These are phyloP conservation scores for Penicillium flavigenum DNA, from an alignment of 495 filamentous ascomycete species.

Conservation along the genomic window DNA sequence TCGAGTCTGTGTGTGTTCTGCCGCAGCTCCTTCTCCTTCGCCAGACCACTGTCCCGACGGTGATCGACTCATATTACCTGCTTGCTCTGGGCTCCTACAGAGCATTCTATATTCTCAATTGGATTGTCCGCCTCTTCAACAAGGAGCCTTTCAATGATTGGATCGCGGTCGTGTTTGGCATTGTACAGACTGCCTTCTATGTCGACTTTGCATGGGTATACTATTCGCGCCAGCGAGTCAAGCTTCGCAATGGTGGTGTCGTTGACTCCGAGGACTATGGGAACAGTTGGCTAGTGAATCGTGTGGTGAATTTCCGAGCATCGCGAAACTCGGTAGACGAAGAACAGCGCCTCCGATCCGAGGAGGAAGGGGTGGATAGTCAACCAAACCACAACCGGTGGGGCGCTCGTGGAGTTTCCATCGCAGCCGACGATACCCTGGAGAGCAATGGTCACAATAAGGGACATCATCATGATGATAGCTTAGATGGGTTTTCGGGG, in stretches of 20 bases:
- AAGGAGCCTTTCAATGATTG: conserved; percentile 61
- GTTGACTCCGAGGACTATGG: conserved; percentile 91
- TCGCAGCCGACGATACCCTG: conserved; percentile 75
- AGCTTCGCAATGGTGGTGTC: conserved; percentile 84
- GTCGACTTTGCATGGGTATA: conserved; percentile 98
- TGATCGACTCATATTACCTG: conserved; percentile 94
- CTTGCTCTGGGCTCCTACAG: conserved; percentile 86
- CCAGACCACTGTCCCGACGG: conserved; percentile 92
- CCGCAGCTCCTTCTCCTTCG: conserved; percentile 90
- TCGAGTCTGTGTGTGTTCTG: conserved; percentile 87
- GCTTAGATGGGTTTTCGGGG: conserved; percentile 26
- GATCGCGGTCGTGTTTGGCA: conserved; percentile 77
- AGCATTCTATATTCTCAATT: conserved; percentile 87
- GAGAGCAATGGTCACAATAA: conserved; percentile 48
- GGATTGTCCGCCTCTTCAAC: conserved; percentile 69
- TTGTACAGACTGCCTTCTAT: conserved; percentile 89
- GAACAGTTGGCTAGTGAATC: conserved; percentile 70
- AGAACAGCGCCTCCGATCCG: conserved; percentile 43
- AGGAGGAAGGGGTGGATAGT: conserved; percentile 28
- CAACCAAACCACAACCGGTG: conserved; percentile 54
- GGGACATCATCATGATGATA: conserved; percentile 17
- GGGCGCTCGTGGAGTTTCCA: conserved; percentile 75
- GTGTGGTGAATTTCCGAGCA: conserved; percentile 42
- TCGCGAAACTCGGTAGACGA: conserved; percentile 34
- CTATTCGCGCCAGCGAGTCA: conserved; percentile 87